Percentiles rank a stretch among this genome's conserved stretches.
Evolutionary conservation across 208 protist species (phyloP).

Genomic region (Acanthamoeba castellanii): DNA sequence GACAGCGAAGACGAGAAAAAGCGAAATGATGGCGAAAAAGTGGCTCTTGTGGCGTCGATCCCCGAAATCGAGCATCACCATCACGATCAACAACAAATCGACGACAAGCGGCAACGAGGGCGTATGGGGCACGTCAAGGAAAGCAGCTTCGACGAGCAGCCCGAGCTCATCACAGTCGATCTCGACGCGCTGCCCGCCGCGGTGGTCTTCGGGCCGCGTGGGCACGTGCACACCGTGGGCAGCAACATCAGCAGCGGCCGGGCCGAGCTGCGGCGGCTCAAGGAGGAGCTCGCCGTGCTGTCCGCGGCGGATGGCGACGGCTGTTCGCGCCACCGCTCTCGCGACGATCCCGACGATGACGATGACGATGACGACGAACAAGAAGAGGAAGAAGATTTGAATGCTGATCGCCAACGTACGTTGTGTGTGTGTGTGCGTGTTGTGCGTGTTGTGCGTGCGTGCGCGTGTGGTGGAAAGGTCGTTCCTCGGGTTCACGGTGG

Average conservation of each 20-base stretch:
- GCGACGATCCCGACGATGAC: neutral
- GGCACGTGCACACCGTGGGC: neutral
- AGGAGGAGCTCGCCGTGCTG: conserved; percentile 22
- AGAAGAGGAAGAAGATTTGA: neutral
- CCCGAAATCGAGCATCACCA: neutral
- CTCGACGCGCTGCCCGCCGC: conserved; percentile 11
- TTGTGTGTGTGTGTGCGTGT: neutral
- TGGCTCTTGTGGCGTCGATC: too few relatives aligned
- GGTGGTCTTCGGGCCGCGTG: neutral
- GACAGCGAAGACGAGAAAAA: neutral
- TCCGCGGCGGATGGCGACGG: neutral
- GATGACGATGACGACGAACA: neutral
- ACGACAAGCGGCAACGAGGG: neutral
- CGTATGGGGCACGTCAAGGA: neutral
- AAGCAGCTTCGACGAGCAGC: conserved; percentile 7
- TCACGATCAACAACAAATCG: neutral
- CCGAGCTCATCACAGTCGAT: neutral
- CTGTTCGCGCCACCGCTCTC: neutral
- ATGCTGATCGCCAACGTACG: neutral
- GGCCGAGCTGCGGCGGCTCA: neutral
- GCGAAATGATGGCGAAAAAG: neutral
- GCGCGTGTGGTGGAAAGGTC: neutral
- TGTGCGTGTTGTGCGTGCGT: too few relatives aligned
- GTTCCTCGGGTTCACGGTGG: neutral
- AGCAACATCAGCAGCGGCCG: neutral